Evolutionary conservation across 371 early-diverging fungal species (phyloP).

Genomic region (Coemansia sp.): DNA sequence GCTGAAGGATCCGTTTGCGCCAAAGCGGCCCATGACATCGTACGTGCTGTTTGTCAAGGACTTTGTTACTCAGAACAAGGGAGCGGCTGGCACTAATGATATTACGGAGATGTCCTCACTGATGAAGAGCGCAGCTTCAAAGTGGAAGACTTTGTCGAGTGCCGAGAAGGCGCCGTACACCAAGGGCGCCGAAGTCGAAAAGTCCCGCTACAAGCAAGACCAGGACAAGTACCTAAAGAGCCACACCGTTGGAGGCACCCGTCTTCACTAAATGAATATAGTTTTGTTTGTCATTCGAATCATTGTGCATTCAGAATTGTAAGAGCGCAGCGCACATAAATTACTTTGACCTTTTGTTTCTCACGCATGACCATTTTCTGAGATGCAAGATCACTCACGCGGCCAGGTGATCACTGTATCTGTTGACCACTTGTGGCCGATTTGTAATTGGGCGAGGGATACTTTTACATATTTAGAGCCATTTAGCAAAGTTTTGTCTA

Average conservation of each 20-base stretch:
- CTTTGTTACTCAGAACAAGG: not conserved
- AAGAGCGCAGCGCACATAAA: too few species aligned
- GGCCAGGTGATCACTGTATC: not conserved
- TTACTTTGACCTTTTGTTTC: not conserved
- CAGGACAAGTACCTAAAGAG: slow-evolving; percentile 14
- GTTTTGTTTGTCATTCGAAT: too few species aligned
- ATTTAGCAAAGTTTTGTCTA: not conserved
- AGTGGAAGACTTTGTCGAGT: slow-evolving; percentile 29
- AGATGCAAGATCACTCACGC: not conserved
- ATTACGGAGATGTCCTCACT: not conserved
- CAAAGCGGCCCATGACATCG: slow-evolving; percentile 58
- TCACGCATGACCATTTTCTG: not conserved
- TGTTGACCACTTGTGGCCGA: too few species aligned
- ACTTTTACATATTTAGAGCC: too few species aligned
- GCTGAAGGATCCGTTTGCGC: slow-evolving; percentile 64
- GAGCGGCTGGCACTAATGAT: not conserved
- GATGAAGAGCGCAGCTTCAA: not conserved
- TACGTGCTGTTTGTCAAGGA: slow-evolving; percentile 56
- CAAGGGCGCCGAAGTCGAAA: not conserved
- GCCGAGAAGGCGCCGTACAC: slow-evolving; percentile 27
- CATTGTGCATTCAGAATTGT: too few species aligned
- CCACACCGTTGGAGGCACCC: not conserved
- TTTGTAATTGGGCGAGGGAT: too few species aligned
- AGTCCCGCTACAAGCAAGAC: slow-evolving; percentile 15
- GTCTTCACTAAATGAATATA: not conserved